Conservation (phyloP, 163 green algal species). For the Prototheca wickerhamii region DNA sequence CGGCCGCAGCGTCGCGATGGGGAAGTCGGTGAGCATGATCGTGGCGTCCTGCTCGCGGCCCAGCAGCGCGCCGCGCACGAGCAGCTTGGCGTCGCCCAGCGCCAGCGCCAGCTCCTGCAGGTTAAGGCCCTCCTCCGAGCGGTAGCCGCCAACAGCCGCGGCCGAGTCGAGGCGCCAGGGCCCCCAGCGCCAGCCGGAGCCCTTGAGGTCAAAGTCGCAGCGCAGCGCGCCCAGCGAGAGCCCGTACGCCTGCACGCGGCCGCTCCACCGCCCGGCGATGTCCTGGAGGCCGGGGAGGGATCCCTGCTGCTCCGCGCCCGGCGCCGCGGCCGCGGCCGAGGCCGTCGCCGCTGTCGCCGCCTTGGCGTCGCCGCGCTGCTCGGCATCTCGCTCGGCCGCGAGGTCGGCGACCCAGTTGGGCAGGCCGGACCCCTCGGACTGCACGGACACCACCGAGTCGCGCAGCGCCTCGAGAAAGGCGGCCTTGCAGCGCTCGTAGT, state of each 20-base stretch:
- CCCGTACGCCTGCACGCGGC: conserved; percentile 60
- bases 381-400: too few species aligned
- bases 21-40: conserved; percentile 71
- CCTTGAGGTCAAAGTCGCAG: conserved; percentile 66
- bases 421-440: too few species aligned
- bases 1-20: conserved; percentile 58
- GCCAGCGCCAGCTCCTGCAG: conserved; percentile 58
- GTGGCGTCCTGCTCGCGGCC: conserved; percentile 62
- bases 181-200: conserved; percentile 65
- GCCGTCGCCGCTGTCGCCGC: too few species aligned
- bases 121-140: conserved; percentile 60
- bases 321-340: background rate
- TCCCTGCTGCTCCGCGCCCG: background rate
- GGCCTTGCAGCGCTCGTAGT: conserved; percentile 67
- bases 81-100: conserved; percentile 45
- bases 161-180: conserved; percentile 52
- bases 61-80: conserved; percentile 56
- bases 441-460: background rate
- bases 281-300: conserved; percentile 66
- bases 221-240: conserved; percentile 42
- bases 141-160: conserved; percentile 42
- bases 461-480: conserved; percentile 51
- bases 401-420: too few species aligned
- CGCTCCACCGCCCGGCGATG: conserved; percentile 64
- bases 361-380: too few species aligned